Evolutionary conservation across 2,329 filamentous ascomycete genomes (phyloP).

Genomic region (Colletotrichum sp.): DNA sequence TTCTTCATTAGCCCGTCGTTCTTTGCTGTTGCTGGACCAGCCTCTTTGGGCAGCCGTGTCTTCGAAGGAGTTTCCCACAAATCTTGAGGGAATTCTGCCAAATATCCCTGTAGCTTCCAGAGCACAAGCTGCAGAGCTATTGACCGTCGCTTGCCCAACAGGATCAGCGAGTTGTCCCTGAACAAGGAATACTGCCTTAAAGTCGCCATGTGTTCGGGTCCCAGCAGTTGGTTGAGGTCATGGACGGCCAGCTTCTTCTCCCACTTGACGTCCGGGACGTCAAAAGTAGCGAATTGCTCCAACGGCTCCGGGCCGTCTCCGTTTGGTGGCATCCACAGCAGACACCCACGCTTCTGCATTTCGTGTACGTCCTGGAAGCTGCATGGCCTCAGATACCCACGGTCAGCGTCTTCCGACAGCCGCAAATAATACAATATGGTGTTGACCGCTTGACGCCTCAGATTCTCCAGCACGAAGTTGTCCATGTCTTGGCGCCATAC

Average conservation of each 20-base stretch:
- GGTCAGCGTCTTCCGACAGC: slow-evolving; percentile 29
- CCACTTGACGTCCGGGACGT: slow-evolving; percentile 37
- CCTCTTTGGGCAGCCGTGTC: neutral
- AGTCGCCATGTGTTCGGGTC: slow-evolving; percentile 45
- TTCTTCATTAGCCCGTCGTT: neutral
- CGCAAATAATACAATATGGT: slow-evolving; percentile 46
- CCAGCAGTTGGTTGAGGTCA: slow-evolving; percentile 57
- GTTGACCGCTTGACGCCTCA: slow-evolving; percentile 53
- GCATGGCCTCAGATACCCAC: slow-evolving; percentile 47
- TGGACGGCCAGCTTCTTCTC: slow-evolving; percentile 53
- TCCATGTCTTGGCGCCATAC: slow-evolving; percentile 64
- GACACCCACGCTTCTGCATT: slow-evolving; percentile 46
- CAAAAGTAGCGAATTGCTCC: slow-evolving; percentile 29
- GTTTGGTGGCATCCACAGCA: slow-evolving; percentile 43
- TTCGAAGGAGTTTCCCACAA: neutral
- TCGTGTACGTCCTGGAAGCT: slow-evolving; percentile 49
- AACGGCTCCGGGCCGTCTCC: neutral
- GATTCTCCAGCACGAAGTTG: slow-evolving; percentile 51
- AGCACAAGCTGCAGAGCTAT: slow-evolving; percentile 53
- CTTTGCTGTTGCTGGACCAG: neutral
- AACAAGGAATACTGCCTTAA: slow-evolving; percentile 31
- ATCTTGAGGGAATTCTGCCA: slow-evolving; percentile 27
- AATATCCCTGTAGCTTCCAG: slow-evolving; percentile 65
- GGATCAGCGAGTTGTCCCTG: slow-evolving; percentile 35
- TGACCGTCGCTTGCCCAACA: slow-evolving; percentile 43